These are phyloP conservation scores for Aspergillus saccharolyticus DNA, from an alignment of 495 filamentous ascomycete species.

Conservation along the genomic window DNA sequence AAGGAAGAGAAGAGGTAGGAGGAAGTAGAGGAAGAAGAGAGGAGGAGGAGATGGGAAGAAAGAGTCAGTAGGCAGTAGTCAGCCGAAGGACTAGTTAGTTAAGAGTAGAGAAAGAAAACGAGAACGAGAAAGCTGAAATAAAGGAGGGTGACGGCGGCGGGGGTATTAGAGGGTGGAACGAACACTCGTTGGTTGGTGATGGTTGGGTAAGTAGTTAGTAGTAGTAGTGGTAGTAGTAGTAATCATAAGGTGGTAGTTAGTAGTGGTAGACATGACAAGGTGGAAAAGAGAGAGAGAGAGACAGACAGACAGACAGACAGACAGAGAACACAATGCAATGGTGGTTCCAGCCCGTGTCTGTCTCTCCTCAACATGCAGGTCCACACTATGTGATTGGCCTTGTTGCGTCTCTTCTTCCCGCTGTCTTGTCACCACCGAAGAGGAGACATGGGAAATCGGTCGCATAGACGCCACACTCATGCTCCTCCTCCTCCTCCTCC, in stretches of 20 bases:
- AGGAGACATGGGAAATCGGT: not conserved
- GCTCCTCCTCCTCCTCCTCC: not conserved
- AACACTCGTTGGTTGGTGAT: constrained; percentile 4
- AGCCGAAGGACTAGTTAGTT: not conserved
- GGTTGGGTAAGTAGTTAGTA: not conserved
- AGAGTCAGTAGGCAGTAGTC: constrained; percentile 3
- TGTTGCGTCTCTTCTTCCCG: constrained; percentile 8
- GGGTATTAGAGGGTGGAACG: constrained; percentile 15
- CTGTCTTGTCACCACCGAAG: not conserved
- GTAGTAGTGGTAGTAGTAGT: not conserved
- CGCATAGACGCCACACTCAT: not conserved
- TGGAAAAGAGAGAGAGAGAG: not conserved
- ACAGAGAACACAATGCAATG: no score
- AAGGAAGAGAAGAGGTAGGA: constrained; percentile 7
- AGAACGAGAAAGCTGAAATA: constrained; percentile 14
- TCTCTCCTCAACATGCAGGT: not conserved
- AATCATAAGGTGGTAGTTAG: not conserved
- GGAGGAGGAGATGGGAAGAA: constrained; percentile 5
- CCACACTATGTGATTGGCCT: constrained; percentile 18
- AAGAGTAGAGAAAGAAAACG: not conserved
- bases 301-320: no score
- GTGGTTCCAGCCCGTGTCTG: constrained; percentile 1
- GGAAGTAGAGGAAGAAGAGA: constrained; percentile 6
- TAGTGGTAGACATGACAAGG: not conserved
- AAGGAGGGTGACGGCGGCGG: constrained; percentile 21